Evolutionary conservation across 768 basidiomycete species (phyloP), one percentile per base, ranked within the genome.

Genomic region (Calocybe gangraenosa): DNA sequence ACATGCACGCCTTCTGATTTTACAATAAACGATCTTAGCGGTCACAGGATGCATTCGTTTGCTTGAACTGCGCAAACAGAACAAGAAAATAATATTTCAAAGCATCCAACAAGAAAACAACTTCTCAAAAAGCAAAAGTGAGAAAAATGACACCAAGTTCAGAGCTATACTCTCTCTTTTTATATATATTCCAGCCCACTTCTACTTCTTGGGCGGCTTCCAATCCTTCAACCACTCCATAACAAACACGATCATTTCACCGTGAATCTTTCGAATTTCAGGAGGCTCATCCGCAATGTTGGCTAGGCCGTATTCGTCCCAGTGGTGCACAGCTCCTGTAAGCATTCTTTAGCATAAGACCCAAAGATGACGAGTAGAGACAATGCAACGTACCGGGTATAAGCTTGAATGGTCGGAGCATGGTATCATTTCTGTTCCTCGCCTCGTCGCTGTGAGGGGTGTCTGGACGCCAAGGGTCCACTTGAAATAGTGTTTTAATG

Each of bases 381-480:
- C 7, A 20, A 32, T 14, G 2, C 30, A 7, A 19, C 30, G 21
- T 15, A 92, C 92, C 73, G 8, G 84, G 84, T 47, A 96, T 96
- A 33, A 94, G 57, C 61, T 93, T 92, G 66, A 92, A 92, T 0
- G 94, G 94, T 31, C 75, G 71, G 28, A 81, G 57, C 13, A 82
- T 64, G 0, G 90, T 92, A 62, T 92, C 90, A 34, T 71, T 61
- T 14, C 92, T 73, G 37, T 79, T 71, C 5, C 65, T 57, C 2
- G 92, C 91, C 20, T 43, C 42, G 40, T 76, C 70, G 51, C 87
- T 87, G 59, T 90, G 90, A 0, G 89, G 88, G 8, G 88, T 91
- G 54, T 80, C 81, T 0, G 92, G 90, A 46, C 85, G 76, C 92
- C 92, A 96, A 13, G 92, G 92, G 65, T 95, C 92, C 23, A 87